These are phyloP conservation scores for Colletotrichum liriopes DNA, from an alignment of 2,329 filamentous ascomycete genomes.

Conservation along the genomic window DNA sequence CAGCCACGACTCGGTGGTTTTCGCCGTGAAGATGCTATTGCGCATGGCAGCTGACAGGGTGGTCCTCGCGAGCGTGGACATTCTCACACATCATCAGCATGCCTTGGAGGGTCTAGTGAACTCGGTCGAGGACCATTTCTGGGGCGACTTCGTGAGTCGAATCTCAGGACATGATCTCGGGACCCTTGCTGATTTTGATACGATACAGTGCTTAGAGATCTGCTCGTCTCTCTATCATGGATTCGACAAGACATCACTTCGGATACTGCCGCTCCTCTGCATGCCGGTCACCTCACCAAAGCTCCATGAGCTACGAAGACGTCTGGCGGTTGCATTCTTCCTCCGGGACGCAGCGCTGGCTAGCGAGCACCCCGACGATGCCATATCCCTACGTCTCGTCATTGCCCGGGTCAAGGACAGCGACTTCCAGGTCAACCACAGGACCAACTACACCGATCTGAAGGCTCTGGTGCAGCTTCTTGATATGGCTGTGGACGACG, in stretches of 20 bases:
- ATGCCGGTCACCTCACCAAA: slow-evolving; percentile 68
- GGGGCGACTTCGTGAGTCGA: slow-evolving; percentile 61
- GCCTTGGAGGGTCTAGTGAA: slow-evolving; percentile 61
- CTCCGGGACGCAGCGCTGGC: slow-evolving; percentile 65
- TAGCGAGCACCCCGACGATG: slow-evolving; percentile 57
- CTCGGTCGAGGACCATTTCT: slow-evolving; percentile 55
- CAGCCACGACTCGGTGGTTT: slow-evolving; percentile 52
- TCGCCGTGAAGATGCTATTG: slow-evolving; percentile 64
- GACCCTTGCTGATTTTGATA: slow-evolving; percentile 33
- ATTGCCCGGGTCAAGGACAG: slow-evolving; percentile 62
- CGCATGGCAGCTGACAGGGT: slow-evolving; percentile 70
- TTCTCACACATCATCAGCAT: slow-evolving; percentile 58
- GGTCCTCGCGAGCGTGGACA: slow-evolving; percentile 51
- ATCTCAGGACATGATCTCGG: background rate
- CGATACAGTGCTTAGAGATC: slow-evolving; percentile 64
- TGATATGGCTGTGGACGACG: slow-evolving; percentile 82
- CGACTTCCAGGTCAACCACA: slow-evolving; percentile 66
- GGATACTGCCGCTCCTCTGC: slow-evolving; percentile 70
- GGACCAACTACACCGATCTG: slow-evolving; percentile 80
- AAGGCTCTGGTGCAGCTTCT: slow-evolving; percentile 77
- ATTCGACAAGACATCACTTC: slow-evolving; percentile 66
- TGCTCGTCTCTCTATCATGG: slow-evolving; percentile 63
- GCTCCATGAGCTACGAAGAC: slow-evolving; percentile 74
- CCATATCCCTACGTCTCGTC: slow-evolving; percentile 60
- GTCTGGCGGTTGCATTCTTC: slow-evolving; percentile 77